Evolutionary conservation across 1,284 basidiomycete genomes (phyloP).

Genomic region (Malassezia vespertilionis): DNA sequence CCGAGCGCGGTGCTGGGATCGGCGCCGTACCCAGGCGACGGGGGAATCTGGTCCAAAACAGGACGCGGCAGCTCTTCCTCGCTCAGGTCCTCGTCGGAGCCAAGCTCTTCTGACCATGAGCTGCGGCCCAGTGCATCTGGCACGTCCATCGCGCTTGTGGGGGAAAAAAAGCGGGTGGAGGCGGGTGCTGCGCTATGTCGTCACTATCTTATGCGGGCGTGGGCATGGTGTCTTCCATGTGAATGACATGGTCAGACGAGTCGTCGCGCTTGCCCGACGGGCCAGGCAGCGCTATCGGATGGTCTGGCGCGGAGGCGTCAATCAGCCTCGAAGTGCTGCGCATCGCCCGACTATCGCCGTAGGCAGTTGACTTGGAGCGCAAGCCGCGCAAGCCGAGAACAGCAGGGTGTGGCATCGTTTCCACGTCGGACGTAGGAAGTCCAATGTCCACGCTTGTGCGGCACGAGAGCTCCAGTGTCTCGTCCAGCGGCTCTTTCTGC

Average conservation of each 20-base stretch:
- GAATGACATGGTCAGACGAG: background rate
- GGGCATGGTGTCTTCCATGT: background rate
- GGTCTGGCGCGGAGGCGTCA: background rate
- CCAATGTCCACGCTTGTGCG: constrained; percentile 4
- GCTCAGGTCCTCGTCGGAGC: background rate
- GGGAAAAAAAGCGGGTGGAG: too few relatives aligned
- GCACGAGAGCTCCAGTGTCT: constrained; percentile 2
- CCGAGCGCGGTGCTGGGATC: background rate
- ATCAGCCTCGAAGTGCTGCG: constrained; percentile 1
- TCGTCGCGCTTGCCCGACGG: background rate
- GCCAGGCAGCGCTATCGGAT: background rate
- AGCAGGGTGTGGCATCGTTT: background rate
- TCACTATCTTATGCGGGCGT: background rate
- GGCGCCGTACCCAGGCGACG: background rate
- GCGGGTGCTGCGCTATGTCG: too few relatives aligned
- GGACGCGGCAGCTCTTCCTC: background rate
- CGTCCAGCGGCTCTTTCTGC: background rate
- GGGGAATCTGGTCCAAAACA: background rate
- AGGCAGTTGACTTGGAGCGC: background rate
- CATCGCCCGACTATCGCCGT: background rate
- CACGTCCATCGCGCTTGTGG: too few relatives aligned
- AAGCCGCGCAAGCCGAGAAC: background rate
- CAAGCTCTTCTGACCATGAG: too few relatives aligned
- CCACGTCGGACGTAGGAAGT: background rate
- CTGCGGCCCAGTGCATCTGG: too few relatives aligned